A percentile compares a stretch with the other conserved stretches of the same genome.
Conservation (phyloP, 495 filamentous ascomycete genomes). For the Penicillium tannophilum region DNA sequence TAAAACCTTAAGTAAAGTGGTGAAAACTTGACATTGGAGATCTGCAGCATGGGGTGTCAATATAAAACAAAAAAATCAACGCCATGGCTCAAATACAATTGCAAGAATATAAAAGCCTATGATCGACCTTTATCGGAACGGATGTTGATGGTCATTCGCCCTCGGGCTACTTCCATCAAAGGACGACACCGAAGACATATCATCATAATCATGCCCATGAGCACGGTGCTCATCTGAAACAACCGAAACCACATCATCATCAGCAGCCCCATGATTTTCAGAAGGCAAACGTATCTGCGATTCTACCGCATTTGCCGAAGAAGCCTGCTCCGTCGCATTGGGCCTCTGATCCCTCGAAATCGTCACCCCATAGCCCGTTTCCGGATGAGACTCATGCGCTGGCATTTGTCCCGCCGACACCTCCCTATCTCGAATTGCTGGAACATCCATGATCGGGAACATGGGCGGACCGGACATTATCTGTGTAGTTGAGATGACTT, state of each 20-base stretch:
- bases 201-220: slow-evolving; percentile 28
- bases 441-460: slow-evolving; percentile 16
- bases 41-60: not conserved
- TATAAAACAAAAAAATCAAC: slow-evolving; percentile 4
- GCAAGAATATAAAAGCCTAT: not conserved
- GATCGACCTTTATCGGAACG: slow-evolving; percentile 1
- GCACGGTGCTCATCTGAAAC: slow-evolving; percentile 27
- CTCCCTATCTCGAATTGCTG: slow-evolving; percentile 3
- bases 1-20: not conserved
- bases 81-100: slow-evolving; percentile 14
- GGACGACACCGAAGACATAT: slow-evolving; percentile 42
- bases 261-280: slow-evolving; percentile 17
- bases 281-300: slow-evolving; percentile 28
- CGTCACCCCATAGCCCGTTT: slow-evolving; percentile 20
- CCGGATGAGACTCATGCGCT: not conserved
- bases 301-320: slow-evolving; percentile 8
- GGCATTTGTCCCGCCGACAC: slow-evolving; percentile 7
- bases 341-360: slow-evolving; percentile 19
- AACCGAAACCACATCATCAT: slow-evolving; percentile 33
- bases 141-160: not conserved
- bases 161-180: slow-evolving; percentile 23
- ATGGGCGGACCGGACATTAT: slow-evolving; percentile 15
- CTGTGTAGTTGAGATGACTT: slow-evolving; percentile 21
- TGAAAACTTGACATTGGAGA: not conserved
- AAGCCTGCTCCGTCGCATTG: slow-evolving; percentile 18